Evolutionary conservation across 2,329 filamentous ascomycete species (phyloP).

Genomic region (Pseudogymnoascus sp.): DNA sequence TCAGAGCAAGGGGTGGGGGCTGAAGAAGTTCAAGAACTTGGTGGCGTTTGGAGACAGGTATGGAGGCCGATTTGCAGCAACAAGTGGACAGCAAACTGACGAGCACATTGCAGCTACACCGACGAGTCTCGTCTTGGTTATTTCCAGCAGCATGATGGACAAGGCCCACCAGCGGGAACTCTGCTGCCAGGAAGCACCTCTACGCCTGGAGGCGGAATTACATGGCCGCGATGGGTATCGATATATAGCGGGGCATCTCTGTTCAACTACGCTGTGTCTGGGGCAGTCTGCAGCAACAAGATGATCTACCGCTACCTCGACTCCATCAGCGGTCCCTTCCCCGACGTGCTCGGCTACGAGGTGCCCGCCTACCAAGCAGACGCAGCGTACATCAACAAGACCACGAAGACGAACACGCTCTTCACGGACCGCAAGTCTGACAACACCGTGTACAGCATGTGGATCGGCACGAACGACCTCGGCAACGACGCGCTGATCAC

Average conservation of each 20-base stretch:
- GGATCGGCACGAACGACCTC: constrained; percentile 78
- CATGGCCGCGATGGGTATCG: constrained; percentile 62
- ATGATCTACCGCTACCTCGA: constrained; percentile 51
- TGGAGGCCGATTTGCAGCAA: constrained; percentile 3
- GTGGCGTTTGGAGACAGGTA: constrained; percentile 65
- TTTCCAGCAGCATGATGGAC: constrained; percentile 50
- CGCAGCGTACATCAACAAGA: constrained; percentile 28
- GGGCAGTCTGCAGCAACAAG: constrained; percentile 65
- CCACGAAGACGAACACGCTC: constrained; percentile 31
- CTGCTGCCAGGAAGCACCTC: constrained; percentile 39
- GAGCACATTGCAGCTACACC: constrained; percentile 46
- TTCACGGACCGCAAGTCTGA: constrained; percentile 40
- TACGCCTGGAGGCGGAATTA: constrained; percentile 58
- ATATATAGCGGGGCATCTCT: constrained; percentile 49
- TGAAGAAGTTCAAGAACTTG: constrained; percentile 51
- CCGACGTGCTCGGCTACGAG: constrained; percentile 56
- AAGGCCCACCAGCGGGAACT: constrained; percentile 54
- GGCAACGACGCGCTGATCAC: constrained; percentile 59
- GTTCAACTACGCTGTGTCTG: constrained; percentile 65
- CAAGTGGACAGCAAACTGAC: constrained; percentile 4
- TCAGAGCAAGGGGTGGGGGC: constrained; percentile 13
- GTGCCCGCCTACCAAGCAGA: constrained; percentile 51
- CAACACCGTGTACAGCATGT: constrained; percentile 66
- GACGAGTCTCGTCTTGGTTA: constrained; percentile 63
- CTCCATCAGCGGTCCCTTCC: constrained; percentile 48